These are phyloP conservation scores for Candida palmyrensis DNA, from an alignment of 805 yeast species.

Conservation along the genomic window DNA sequence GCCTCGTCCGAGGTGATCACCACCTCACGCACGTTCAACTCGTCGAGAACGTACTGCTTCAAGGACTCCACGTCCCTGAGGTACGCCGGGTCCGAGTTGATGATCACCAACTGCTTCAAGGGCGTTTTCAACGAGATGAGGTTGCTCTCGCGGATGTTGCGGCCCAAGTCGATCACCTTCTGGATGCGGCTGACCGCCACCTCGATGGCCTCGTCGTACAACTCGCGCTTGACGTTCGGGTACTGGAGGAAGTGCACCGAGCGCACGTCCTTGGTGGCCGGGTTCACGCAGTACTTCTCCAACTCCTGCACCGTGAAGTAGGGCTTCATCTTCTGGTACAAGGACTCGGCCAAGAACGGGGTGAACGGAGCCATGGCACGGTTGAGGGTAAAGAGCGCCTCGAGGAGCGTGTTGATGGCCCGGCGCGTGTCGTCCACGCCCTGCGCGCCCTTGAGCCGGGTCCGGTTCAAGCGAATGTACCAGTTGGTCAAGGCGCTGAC, in stretches of 20 bases:
- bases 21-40: constrained; percentile 85
- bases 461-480: constrained; percentile 97
- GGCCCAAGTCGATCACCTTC: constrained; percentile 91
- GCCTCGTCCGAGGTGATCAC: constrained; percentile 86
- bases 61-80: constrained; percentile 73
- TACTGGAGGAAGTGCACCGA: constrained; percentile 93
- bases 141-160: constrained; percentile 95
- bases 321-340: constrained; percentile 69
- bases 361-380: constrained; percentile 99
- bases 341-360: constrained; percentile 89
- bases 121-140: constrained; percentile 93
- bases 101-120: constrained; percentile 76
- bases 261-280: constrained; percentile 53
- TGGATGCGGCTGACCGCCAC: constrained; percentile 93
- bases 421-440: constrained; percentile 72
- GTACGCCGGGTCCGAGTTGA: constrained; percentile 74
- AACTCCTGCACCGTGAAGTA: constrained; percentile 59
- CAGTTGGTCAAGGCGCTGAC: constrained; percentile 96
- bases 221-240: constrained; percentile 77
- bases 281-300: constrained; percentile 33
- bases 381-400: constrained; percentile 79
- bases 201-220: constrained; percentile 80
- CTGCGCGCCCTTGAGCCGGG: constrained; percentile 90
- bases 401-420: constrained; percentile 88
- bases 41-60: constrained; percentile 78